A percentile compares a stretch with the other conserved stretches of the same genome.
These are phyloP conservation scores for Pelargonium australe DNA, from an alignment of 441 rosid genomes.

Conservation along the genomic window DNA sequence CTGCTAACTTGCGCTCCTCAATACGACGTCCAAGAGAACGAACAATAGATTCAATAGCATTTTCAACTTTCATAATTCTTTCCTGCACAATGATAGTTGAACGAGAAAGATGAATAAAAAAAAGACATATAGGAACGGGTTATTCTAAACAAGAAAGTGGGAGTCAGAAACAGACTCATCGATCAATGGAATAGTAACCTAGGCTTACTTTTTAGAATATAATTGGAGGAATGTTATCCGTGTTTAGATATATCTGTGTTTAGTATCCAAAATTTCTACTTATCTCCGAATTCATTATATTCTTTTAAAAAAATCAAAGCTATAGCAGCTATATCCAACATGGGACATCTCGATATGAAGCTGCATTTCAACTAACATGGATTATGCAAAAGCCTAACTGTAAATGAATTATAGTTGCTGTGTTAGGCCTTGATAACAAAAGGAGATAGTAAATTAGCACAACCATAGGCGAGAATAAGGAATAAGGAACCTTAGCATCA, in stretches of 20 bases:
- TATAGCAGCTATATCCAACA: not conserved
- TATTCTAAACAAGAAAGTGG: not conserved
- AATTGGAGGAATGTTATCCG: not conserved
- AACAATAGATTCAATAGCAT: constrained; percentile 44
- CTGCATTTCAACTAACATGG: too few relatives aligned
- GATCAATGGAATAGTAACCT: not conserved
- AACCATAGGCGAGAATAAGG: constrained; percentile 1
- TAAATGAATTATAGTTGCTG: constrained; percentile 9
- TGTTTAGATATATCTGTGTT: too few relatives aligned
- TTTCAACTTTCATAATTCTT: constrained; percentile 39
- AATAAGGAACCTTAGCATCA: constrained; percentile 51
- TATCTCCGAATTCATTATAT: not conserved
- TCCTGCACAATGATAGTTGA: constrained; percentile 37
- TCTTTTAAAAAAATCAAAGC: not conserved
- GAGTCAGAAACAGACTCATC: not conserved
- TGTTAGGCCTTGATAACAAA: not conserved
- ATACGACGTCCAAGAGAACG: constrained; percentile 51
- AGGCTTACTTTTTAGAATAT: not conserved
- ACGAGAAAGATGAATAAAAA: constrained; percentile 12
- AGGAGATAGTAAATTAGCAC: constrained; percentile 8
- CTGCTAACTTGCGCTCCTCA: constrained; percentile 52
- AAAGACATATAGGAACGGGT: not conserved
- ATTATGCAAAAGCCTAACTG: too few relatives aligned
- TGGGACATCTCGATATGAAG: not conserved
- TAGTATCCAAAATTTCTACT: not conserved